phyloP scores from a whole-genome alignment of 2,329 filamentous ascomycete species.

The Rutstroemia sydowiana region DNA sequence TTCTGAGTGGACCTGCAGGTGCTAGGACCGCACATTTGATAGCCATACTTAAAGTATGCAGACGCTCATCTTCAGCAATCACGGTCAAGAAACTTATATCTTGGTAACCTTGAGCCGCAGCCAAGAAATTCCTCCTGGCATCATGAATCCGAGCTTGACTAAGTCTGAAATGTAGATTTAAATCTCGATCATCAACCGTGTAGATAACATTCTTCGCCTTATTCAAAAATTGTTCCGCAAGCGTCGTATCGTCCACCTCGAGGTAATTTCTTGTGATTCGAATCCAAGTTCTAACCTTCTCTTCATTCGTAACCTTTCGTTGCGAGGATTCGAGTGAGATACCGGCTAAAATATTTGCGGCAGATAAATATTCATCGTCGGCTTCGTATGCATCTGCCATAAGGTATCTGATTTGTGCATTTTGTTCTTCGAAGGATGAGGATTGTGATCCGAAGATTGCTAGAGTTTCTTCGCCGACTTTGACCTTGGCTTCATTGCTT shows the following conservation, averaged over 20 bases:
- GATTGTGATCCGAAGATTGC: slow-evolving; percentile 53
- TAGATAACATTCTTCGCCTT: slow-evolving; percentile 90
- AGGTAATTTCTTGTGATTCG: slow-evolving; percentile 91
- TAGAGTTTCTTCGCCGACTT: slow-evolving; percentile 69
- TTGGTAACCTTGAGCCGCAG: slow-evolving; percentile 83
- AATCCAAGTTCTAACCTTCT: slow-evolving; percentile 82
- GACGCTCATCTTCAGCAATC: slow-evolving; percentile 79
- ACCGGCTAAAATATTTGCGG: slow-evolving; percentile 70
- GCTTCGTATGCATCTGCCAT: slow-evolving; percentile 77
- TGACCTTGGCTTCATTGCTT: slow-evolving; percentile 61
- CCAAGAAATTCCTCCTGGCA: slow-evolving; percentile 80
- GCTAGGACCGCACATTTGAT: slow-evolving; percentile 90
- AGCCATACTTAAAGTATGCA: slow-evolving; percentile 77
- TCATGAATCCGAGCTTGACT: slow-evolving; percentile 91
- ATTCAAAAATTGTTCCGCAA: slow-evolving; percentile 82
- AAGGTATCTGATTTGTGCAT: slow-evolving; percentile 69
- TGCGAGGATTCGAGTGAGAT: slow-evolving; percentile 82
- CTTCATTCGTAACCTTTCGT: slow-evolving; percentile 71
- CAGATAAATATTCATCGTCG: slow-evolving; percentile 71
- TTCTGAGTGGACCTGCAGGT: slow-evolving; percentile 79
- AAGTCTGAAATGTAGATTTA: slow-evolving; percentile 79
- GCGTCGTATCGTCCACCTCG: slow-evolving; percentile 84
- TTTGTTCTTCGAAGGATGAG: slow-evolving; percentile 77
- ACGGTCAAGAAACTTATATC: slow-evolving; percentile 70
- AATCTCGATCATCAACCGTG: slow-evolving; percentile 63